Conservation (phyloP, 495 filamentous ascomycete genomes). For the Hypoxylon subgilvum region DNA sequence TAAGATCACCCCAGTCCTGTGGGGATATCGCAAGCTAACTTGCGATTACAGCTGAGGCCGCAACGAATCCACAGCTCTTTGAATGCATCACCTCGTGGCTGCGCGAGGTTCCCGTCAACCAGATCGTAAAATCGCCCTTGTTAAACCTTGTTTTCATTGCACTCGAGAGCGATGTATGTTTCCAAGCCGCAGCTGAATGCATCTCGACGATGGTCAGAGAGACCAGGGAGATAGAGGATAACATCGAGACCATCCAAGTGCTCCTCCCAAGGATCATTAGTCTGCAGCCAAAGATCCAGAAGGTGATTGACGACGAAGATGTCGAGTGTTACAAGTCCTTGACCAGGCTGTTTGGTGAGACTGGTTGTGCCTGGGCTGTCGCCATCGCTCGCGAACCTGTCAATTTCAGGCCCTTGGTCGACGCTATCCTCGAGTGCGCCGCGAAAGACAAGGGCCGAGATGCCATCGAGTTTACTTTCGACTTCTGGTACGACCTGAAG, state of each 20-base stretch:
- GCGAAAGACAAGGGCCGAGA: conserved; percentile 85
- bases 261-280: conserved; percentile 85
- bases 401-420: conserved; percentile 85
- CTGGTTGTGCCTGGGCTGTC: conserved; percentile 92
- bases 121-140: conserved; percentile 84
- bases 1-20: conserved; percentile 50
- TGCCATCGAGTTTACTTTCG: conserved; percentile 87
- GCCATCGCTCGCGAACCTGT: conserved; percentile 81
- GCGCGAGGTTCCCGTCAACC: conserved; percentile 81
- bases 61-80: conserved; percentile 86
- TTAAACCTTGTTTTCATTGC: conserved; percentile 80
- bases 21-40: conserved; percentile 19
- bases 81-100: conserved; percentile 97
- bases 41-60: conserved; percentile 59
- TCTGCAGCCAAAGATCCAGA: conserved; percentile 76
- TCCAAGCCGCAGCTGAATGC: conserved; percentile 91
- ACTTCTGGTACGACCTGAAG: conserved; percentile 98
- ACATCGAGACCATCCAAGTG: conserved; percentile 74
- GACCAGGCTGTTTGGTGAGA: conserved; percentile 88
- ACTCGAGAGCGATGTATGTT: conserved; percentile 73
- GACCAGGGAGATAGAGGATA: conserved; percentile 91
- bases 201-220: conserved; percentile 89
- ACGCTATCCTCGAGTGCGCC: conserved; percentile 87
- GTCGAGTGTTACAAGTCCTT: conserved; percentile 85
- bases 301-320: conserved; percentile 80